Evolutionary conservation across 192 early-diverging fungal species (phyloP).

Genomic region (Coemansia sp.): DNA sequence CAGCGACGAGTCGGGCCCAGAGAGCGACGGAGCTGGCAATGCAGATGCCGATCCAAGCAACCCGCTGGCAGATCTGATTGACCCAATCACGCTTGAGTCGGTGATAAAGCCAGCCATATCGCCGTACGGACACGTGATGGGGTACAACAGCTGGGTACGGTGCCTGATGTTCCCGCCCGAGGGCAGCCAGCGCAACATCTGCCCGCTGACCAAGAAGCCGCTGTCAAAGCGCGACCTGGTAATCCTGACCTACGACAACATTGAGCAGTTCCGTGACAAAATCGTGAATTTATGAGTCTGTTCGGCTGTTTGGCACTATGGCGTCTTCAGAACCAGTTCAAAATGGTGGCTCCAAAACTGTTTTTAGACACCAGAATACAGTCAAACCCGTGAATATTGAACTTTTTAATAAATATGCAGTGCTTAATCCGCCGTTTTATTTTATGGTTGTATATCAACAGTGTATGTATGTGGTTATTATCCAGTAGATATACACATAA

Average conservation of each 20-base stretch:
- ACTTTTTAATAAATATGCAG: no score
- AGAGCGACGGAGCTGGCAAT: slow-evolving; percentile 21
- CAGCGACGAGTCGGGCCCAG: slow-evolving; percentile 66
- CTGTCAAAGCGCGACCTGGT: slow-evolving; percentile 89
- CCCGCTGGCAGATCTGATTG: slow-evolving; percentile 87
- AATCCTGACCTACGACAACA: slow-evolving; percentile 75
- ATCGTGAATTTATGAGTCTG: slow-evolving; percentile 62
- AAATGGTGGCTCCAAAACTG: no score
- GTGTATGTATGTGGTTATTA: no score
- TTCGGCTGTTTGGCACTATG: background rate
- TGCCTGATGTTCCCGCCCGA: slow-evolving; percentile 73
- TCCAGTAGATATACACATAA: no score
- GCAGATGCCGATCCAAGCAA: slow-evolving; percentile 61
- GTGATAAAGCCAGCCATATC: slow-evolving; percentile 92
- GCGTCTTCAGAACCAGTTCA: no score
- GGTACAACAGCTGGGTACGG: slow-evolving; percentile 84
- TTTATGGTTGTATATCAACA: no score
- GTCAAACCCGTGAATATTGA: no score
- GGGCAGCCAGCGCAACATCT: slow-evolving; percentile 81
- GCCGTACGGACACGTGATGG: slow-evolving; percentile 90
- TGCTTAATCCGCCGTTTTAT: no score
- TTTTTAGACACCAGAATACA: no score
- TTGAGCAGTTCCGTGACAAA: slow-evolving; percentile 72
- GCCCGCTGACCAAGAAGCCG: slow-evolving; percentile 92
- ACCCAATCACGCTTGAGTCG: slow-evolving; percentile 91